A percentile compares a stretch with the other conserved stretches of the same genome.
Evolutionary conservation across 495 filamentous ascomycete genomes (phyloP).

Genomic region (Penicillium roqueforti): DNA sequence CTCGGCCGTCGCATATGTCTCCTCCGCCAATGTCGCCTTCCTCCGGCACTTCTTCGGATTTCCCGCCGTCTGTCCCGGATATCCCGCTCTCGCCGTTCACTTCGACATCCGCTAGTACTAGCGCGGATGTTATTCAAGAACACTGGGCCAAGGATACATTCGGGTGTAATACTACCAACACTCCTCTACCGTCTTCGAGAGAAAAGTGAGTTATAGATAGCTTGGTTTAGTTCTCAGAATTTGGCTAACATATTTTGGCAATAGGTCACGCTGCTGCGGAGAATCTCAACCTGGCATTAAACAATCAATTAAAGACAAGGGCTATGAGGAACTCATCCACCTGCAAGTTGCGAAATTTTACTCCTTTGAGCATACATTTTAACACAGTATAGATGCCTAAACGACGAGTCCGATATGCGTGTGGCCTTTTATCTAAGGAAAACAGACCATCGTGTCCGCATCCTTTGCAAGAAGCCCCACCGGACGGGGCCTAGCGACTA

Average conservation of each 20-base stretch:
- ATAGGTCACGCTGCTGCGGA: constrained; percentile 48
- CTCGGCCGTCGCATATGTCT: constrained; percentile 28
- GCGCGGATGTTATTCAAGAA: constrained; percentile 25
- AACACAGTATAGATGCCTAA: constrained; percentile 31
- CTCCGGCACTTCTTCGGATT: constrained; percentile 23
- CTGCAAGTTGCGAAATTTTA: constrained; percentile 32
- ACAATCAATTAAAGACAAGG: constrained; percentile 31
- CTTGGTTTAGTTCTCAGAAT: not conserved
- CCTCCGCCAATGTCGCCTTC: constrained; percentile 35
- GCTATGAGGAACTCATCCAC: constrained; percentile 40
- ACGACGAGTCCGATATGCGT: constrained; percentile 42
- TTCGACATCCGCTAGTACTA: constrained; percentile 22
- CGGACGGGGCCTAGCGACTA: constrained; percentile 35
- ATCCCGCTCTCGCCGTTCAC: constrained; percentile 39
- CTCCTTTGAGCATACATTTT: not conserved
- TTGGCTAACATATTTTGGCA: not conserved
- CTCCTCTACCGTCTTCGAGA: constrained; percentile 34
- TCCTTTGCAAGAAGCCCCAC: constrained; percentile 50
- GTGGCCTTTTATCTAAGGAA: constrained; percentile 55
- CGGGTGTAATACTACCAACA: constrained; percentile 33
- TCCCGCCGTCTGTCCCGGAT: constrained; percentile 15
- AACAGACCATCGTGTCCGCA: constrained; percentile 51
- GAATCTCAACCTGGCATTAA: constrained; percentile 37
- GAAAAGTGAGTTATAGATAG: constrained; percentile 34
- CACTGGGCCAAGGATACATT: constrained; percentile 56